Percentiles rank a stretch among this genome's conserved stretches.
These are phyloP conservation scores for Coemansia sp. DNA, from an alignment of 192 early-diverging fungal species.

Conservation along the genomic window DNA sequence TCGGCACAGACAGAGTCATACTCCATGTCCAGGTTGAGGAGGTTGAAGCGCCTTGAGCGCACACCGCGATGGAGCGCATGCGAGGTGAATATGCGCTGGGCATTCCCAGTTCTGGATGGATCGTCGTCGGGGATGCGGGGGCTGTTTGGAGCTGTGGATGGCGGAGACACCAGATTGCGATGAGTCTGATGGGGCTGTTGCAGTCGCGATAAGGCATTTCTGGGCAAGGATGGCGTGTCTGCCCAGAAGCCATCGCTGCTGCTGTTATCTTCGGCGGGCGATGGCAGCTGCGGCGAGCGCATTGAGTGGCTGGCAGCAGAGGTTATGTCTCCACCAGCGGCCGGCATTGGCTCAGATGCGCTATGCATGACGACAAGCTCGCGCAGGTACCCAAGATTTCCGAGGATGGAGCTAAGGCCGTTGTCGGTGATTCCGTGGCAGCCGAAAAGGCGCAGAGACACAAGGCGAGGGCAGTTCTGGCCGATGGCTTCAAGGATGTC, in stretches of 20 bases:
- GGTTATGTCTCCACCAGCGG: neutral
- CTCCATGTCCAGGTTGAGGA: conserved; percentile 55
- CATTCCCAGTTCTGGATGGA: conserved; percentile 8
- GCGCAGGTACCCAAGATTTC: conserved; percentile 51
- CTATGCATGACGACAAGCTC: conserved; percentile 57
- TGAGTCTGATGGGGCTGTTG: neutral
- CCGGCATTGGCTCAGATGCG: conserved; percentile 18
- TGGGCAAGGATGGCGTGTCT: conserved; percentile 38
- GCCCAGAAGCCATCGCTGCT: conserved; percentile 40
- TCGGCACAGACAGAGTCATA: conserved; percentile 54
- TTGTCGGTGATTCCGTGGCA: conserved; percentile 53
- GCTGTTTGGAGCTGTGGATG: conserved; percentile 38
- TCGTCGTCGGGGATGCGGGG: conserved; percentile 22
- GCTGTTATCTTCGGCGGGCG: neutral
- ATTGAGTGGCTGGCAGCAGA: neutral
- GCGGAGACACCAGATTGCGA: conserved; percentile 18
- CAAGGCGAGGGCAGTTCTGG: conserved; percentile 46
- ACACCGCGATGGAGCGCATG: conserved; percentile 48
- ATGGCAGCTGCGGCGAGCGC: neutral
- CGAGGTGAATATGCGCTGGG: conserved; percentile 44
- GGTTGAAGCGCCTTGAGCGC: conserved; percentile 49
- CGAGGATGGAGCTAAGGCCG: conserved; percentile 50
- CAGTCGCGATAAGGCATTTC: conserved; percentile 26
- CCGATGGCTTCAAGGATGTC: conserved; percentile 54
- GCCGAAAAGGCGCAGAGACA: conserved; percentile 51